Evolutionary conservation across 73 alveolate species (phyloP), one percentile per base, ranked within the genome.

Genomic region (Paramecium sonneborni): DNA sequence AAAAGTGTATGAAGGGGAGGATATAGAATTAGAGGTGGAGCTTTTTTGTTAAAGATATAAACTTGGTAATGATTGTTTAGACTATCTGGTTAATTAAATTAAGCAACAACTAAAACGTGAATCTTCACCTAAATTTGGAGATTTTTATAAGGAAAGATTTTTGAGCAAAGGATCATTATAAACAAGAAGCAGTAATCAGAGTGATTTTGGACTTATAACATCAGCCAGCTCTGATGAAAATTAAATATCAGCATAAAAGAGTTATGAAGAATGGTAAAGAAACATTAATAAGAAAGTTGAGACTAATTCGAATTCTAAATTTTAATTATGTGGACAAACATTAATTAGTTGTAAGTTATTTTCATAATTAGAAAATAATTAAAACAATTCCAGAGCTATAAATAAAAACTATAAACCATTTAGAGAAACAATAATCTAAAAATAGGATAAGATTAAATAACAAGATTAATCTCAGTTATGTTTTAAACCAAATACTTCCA

Each of bases 1-100:
- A 30, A 67, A 32, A 67, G 84, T 67, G 12, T 67, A 67, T 67
- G 84, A 67, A 32, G 84, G 84, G 0, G 84, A 67, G 48, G 84
- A 67, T 67, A 44, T 67, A 3, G 38, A 67, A 67, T 67, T 67
- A 67, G 38, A 30, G 23, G 44, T 32, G 1, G 84, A 67, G 84
- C 44, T 67, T 10, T 67, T 67, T 32, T 67, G 84, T 32, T 67
- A 67, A 32, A 26, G 84, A 67, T 67, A 30, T 28, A 32, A 32
- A 32, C 84, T 67, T 30, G 84, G 84, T 12, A 32, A 67, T 30
- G 84, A 67, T 30, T 67, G 84, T 11, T 26, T 67, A 14, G 84
- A 67, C 20, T 67, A 67, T 67, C 21, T 67, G 26, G 84, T 67
- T 5, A 30, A 67, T 30, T 32, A 67, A 67, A 67, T 67, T 32